Evolutionary conservation across 2,329 filamentous ascomycete species (phyloP), one percentile per base, ranked within the genome.

Genomic region (Penicillium brasilianum): DNA sequence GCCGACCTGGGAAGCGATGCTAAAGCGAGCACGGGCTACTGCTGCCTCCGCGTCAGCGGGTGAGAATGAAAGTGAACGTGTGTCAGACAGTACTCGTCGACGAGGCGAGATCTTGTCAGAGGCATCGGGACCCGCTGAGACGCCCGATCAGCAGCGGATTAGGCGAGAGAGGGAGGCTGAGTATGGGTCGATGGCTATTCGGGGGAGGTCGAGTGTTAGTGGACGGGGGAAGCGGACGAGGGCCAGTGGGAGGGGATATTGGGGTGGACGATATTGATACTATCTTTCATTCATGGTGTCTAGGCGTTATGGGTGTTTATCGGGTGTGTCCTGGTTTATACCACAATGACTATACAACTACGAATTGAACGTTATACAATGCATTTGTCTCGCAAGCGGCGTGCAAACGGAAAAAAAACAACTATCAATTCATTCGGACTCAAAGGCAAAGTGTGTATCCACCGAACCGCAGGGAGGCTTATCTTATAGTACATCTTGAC

Each of bases 101-200:
- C 30, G 51, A 1, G 37, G 9, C 2, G 37, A 30, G 51, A 32
- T 30, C 46, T 18, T 32, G 46, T 48, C 44, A 7, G 51, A 22
- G 14, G 18, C 36, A 7, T 18, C 22, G 20, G 36, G 3, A 37
- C n/a, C 28, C 3, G 25, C 25, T 11, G 62, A 71, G 49, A 59
- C 58, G 28, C 57, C 59, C 11, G 71, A 72, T 30, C 59, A 66
- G 48, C 55, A 54, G 52, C 57, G 68, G 28, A 61, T 55, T 34
- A 62, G 65, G 41, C 59, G 64, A 22, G 67, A 67, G 44, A 60
- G 63, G 11, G 71, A 73, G 61, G 67, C 67, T 16, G 71, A 75
- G 59, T 76, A 72, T 64, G 73, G 73, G 30, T 69, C 68, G 43
- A 72, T 76, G 72, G 74, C 74, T 53, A 70, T 76, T 61, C 62